These are phyloP conservation scores for Trypanosoma lewisi DNA, from an alignment of 208 protist genomes.

Conservation along the genomic window DNA sequence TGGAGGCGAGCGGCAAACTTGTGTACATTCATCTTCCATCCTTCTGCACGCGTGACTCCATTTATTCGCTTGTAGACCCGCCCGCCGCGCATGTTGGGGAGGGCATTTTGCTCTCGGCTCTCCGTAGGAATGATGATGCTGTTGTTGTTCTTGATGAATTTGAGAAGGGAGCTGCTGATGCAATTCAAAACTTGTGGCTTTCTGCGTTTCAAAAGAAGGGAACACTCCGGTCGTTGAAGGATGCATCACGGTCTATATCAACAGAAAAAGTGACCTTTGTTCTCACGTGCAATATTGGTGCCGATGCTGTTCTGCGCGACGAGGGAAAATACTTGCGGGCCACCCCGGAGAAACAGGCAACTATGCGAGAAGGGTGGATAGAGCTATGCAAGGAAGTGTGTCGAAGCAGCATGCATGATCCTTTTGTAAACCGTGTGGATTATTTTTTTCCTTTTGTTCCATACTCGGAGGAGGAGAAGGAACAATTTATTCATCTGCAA, in stretches of 20 bases:
- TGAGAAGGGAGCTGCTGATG: constrained; percentile 78
- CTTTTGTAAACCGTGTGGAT: constrained; percentile 85
- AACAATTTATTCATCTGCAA: constrained; percentile 59
- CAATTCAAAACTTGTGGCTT: constrained; percentile 84
- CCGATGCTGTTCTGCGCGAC: constrained; percentile 41
- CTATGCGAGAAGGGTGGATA: constrained; percentile 41
- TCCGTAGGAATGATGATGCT: constrained; percentile 57
- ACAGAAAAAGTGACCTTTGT: constrained; percentile 78
- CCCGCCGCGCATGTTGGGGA: constrained; percentile 81
- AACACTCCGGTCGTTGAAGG: constrained; percentile 78
- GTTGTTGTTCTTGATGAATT: constrained; percentile 89
- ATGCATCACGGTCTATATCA: constrained; percentile 63
- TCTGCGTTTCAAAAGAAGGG: constrained; percentile 88
- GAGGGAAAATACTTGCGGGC: constrained; percentile 38
- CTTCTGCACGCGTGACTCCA: constrained; percentile 83
- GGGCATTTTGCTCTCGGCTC: constrained; percentile 76
- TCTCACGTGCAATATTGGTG: constrained; percentile 77
- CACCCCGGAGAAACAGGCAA: constrained; percentile 33
- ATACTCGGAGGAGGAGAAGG: constrained; percentile 62
- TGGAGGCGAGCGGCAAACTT: constrained; percentile 67
- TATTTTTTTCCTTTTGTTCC: constrained; percentile 80
- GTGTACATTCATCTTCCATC: constrained; percentile 85
- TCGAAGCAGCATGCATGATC: constrained; percentile 55
- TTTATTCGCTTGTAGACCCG: constrained; percentile 88
- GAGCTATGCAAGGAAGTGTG: constrained; percentile 51